These are phyloP conservation scores for Penicillium sumatraense DNA, from an alignment of 2,329 filamentous ascomycete species.

Conservation along the genomic window DNA sequence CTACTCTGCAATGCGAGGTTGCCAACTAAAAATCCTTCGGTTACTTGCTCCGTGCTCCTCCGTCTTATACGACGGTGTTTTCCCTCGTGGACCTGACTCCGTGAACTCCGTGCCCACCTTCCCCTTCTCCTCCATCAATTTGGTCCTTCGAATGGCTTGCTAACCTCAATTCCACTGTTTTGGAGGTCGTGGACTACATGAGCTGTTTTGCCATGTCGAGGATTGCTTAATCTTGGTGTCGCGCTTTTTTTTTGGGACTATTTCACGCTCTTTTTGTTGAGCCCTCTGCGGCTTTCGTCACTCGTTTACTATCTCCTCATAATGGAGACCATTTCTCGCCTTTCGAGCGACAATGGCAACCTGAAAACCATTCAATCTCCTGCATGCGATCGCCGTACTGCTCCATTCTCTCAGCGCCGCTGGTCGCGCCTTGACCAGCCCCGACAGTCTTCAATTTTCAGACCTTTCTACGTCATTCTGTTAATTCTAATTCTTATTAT, in stretches of 20 bases:
- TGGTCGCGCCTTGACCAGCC: conserved; percentile 7
- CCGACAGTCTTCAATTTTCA: background rate
- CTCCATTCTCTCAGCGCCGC: conserved; percentile 1
- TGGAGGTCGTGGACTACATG: background rate
- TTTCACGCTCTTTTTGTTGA: conserved; percentile 9
- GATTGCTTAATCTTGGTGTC: conserved; percentile 7
- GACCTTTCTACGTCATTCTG: conserved; percentile 16
- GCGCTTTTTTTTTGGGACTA: too few species aligned
- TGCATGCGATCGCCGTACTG: background rate
- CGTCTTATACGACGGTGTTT: conserved; percentile 3
- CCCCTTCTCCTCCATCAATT: background rate
- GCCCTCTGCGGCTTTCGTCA: conserved; percentile 13
- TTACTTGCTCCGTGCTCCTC: conserved; percentile 10
- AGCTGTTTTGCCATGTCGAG: conserved; percentile 15
- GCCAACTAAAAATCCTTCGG: conserved; percentile 8
- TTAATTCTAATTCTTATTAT: conserved; percentile 30
- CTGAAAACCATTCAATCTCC: conserved; percentile 7
- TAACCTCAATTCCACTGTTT: background rate
- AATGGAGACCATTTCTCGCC: conserved; percentile 9
- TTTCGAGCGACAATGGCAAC: conserved; percentile 7
- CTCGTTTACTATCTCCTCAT: conserved; percentile 13
- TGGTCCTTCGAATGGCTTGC: background rate
- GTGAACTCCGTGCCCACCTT: background rate
- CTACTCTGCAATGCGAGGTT: conserved; percentile 6
- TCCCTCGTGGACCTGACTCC: conserved; percentile 6